Evolutionary conservation across 1,139 yeast species (phyloP).

Genomic region (Spathaspora sp.): DNA sequence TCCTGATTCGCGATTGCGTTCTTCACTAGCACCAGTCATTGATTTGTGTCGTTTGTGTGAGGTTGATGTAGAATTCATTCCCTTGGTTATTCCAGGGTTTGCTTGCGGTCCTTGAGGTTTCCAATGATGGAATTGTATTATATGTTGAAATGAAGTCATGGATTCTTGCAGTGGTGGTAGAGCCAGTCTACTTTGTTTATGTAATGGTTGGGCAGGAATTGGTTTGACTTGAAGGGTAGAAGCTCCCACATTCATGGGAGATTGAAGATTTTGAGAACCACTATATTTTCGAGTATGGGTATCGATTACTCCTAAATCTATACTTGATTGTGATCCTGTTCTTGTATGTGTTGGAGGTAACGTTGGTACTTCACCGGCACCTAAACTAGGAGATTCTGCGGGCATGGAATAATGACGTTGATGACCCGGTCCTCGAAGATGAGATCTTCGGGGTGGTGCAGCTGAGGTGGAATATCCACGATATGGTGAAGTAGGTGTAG

Average conservation of each 20-base stretch:
- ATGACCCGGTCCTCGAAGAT: constrained; percentile 18
- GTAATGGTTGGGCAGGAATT: constrained; percentile 45
- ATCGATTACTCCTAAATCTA: constrained; percentile 9
- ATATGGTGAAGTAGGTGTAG: constrained; percentile 35
- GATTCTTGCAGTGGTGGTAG: constrained; percentile 48
- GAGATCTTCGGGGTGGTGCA: constrained; percentile 4
- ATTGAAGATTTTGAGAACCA: constrained; percentile 12
- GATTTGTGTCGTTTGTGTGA: constrained; percentile 6
- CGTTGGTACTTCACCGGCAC: constrained; percentile 4
- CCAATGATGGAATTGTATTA: constrained; percentile 56
- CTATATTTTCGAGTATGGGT: constrained; percentile 3
- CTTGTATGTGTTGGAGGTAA: constrained; percentile 6
- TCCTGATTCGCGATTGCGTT: neutral
- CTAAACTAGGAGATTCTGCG: constrained; percentile 18
- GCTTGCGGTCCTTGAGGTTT: constrained; percentile 40
- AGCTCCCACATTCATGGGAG: constrained; percentile 26
- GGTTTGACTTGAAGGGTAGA: constrained; percentile 47
- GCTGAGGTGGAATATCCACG: constrained; percentile 16
- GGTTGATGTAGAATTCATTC: constrained; percentile 20
- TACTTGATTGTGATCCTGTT: constrained; percentile 8
- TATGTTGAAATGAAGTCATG: constrained; percentile 53
- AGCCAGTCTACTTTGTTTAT: constrained; percentile 32
- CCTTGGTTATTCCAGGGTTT: constrained; percentile 15
- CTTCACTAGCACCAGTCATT: constrained; percentile 1
- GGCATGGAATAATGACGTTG: constrained; percentile 50